phyloP scores from a whole-genome alignment of 768 basidiomycete species.

The Rhizopogon vinicolor region DNA sequence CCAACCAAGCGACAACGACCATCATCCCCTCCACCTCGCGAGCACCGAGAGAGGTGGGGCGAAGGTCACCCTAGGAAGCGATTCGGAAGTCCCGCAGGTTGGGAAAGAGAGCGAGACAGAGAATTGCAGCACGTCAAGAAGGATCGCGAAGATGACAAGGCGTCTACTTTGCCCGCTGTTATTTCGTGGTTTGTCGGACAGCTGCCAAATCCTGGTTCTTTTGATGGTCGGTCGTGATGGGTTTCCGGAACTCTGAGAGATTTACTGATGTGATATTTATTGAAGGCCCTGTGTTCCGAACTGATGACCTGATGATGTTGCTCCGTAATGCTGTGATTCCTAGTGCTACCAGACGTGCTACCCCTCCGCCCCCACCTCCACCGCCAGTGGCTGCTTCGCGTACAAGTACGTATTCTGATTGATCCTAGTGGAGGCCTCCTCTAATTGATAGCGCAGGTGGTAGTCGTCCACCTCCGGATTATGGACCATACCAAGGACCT shows the following conservation, averaged over 20 bases:
- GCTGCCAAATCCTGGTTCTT: conserved; percentile 65
- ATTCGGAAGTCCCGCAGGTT: conserved; percentile 33
- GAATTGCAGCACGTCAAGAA: conserved; percentile 34
- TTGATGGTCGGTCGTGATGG: conserved; percentile 41
- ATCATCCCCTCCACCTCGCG: conserved; percentile 40
- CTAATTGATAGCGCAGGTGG: conserved; percentile 27
- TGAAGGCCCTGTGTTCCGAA: conserved; percentile 83
- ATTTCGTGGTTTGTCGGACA: conserved; percentile 83
- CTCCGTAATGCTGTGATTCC: conserved; percentile 82
- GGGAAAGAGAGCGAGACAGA: conserved; percentile 44
- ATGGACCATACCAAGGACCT: conserved; percentile 84
- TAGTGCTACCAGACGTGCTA: conserved; percentile 42
- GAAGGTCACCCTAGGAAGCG: conserved; percentile 31
- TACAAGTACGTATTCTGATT: conserved; percentile 12
- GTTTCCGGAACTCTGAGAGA: neutral
- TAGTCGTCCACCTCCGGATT: conserved; percentile 80
- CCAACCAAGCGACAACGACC: conserved; percentile 41
- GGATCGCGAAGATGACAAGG: conserved; percentile 46
- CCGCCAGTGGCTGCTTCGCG: conserved; percentile 36
- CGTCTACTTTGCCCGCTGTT: conserved; percentile 46
- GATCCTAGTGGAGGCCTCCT: neutral
- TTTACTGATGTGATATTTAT: neutral
- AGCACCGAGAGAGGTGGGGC: conserved; percentile 40
- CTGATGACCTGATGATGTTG: conserved; percentile 85
- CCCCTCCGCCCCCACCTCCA: conserved; percentile 56